phyloP scores from a whole-genome alignment of 805 yeast genomes.

The Candida mattraensis region DNA sequence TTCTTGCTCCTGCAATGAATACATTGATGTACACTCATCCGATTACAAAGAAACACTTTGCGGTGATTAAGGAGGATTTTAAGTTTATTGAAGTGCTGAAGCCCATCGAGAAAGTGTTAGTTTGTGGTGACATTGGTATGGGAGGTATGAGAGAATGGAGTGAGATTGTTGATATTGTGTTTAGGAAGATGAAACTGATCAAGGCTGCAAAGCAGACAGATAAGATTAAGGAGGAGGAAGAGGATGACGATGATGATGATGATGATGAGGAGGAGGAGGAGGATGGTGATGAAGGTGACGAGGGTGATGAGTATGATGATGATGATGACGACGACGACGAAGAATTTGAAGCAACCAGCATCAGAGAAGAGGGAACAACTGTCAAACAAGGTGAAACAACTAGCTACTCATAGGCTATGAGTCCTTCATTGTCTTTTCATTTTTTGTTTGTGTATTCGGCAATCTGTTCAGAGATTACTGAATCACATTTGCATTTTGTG shows the following conservation, averaged over 20 bases:
- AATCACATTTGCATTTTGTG: no score
- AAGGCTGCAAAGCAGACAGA: conserved; percentile 52
- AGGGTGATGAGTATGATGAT: conserved; percentile 40
- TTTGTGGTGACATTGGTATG: conserved; percentile 96
- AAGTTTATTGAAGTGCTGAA: conserved; percentile 91
- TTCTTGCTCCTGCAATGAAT: conserved; percentile 95
- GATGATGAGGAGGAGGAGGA: conserved; percentile 46
- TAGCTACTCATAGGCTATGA: no score
- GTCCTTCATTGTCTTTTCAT: no score
- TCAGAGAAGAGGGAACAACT: no score
- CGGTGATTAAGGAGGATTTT: conserved; percentile 81
- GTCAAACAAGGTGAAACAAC: no score
- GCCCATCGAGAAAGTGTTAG: conserved; percentile 95
- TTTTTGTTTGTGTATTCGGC: no score
- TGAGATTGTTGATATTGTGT: conserved; percentile 85
- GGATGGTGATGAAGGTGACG: conserved; percentile 40
- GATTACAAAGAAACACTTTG: conserved; percentile 79
- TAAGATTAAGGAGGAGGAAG: conserved; percentile 42
- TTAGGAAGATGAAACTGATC: conserved; percentile 63
- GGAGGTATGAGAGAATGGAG: conserved; percentile 99
- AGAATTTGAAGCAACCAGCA: conserved; percentile 33
- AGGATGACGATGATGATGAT: conserved; percentile 47
- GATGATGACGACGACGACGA: conserved; percentile 41
- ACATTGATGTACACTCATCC: conserved; percentile 89
- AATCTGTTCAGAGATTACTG: no score